phyloP scores from a whole-genome alignment of 805 yeast species.

The Komagataella populi region DNA sequence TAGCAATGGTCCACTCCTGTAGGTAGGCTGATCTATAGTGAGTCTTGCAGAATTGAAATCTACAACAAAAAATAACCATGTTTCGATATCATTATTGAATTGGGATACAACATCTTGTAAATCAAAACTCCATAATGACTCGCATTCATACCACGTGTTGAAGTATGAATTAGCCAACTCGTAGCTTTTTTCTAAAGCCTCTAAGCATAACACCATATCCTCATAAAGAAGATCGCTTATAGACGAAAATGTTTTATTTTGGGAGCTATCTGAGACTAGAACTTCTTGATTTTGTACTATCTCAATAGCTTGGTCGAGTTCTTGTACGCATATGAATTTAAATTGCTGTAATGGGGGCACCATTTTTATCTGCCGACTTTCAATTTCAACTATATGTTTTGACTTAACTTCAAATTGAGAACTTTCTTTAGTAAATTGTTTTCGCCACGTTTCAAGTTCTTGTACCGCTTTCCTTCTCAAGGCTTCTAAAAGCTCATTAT shows the following conservation, averaged over 20 bases:
- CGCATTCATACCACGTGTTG: conserved; percentile 39
- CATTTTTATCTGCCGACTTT: conserved; percentile 12
- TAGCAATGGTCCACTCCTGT: neutral
- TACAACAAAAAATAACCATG: conserved; percentile 35
- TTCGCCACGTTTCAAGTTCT: neutral
- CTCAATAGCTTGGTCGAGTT: neutral
- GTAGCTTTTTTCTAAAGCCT: conserved; percentile 19
- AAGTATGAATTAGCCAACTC: conserved; percentile 22
- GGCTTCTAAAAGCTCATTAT: neutral
- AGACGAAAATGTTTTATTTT: neutral
- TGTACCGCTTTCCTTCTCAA: neutral
- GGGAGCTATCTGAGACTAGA: neutral
- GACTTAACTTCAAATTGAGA: neutral
- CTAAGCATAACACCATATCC: conserved; percentile 11
- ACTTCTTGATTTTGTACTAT: neutral
- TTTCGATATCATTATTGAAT: conserved; percentile 19
- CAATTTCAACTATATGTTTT: conserved; percentile 9
- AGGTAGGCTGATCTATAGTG: neutral
- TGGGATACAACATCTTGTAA: conserved; percentile 22
- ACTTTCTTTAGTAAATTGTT: neutral
- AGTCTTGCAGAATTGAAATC: conserved; percentile 17
- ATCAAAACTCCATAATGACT: conserved; percentile 45
- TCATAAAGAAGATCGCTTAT: conserved; percentile 1
- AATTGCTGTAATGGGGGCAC: conserved; percentile 10
- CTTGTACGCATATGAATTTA: conserved; percentile 2